These are phyloP conservation scores for Candida andamanensis DNA, from an alignment of 805 yeast species.

Conservation along the genomic window DNA sequence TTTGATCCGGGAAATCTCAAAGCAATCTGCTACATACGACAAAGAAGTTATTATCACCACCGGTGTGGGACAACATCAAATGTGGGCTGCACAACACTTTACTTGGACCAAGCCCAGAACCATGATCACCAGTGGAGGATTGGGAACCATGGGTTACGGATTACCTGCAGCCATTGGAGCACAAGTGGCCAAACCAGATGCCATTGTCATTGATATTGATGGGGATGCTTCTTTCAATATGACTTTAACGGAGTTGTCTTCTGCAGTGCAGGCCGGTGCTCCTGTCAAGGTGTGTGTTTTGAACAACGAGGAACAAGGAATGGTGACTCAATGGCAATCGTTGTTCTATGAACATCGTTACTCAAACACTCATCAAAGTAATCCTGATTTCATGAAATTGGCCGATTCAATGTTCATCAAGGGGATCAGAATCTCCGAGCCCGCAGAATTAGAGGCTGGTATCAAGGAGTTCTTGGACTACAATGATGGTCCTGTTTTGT, in stretches of 20 bases:
- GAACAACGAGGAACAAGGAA: constrained; percentile 98
- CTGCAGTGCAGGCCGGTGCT: constrained; percentile 90
- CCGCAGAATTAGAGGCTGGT: constrained; percentile 50
- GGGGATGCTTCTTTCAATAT: constrained; percentile 99
- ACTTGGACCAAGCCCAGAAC: constrained; percentile 90
- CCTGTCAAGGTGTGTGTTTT: constrained; percentile 86
- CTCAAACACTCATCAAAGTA: constrained; percentile 94
- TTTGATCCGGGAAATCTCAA: constrained; percentile 70
- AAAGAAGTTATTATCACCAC: constrained; percentile 87
- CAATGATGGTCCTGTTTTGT: constrained; percentile 75
- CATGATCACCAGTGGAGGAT: constrained; percentile 96
- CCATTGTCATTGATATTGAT: constrained; percentile 91
- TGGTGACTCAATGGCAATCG: constrained; percentile 99
- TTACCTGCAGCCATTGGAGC: constrained; percentile 98
- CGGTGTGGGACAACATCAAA: constrained; percentile 99
- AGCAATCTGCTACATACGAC: constrained; percentile 56
- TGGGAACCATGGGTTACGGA: constrained; percentile 99
- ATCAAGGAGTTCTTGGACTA: constrained; percentile 64
- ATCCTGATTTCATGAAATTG: constrained; percentile 89
- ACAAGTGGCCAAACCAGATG: constrained; percentile 92
- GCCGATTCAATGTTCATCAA: constrained; percentile 93
- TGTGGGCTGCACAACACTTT: constrained; percentile 99
- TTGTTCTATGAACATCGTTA: constrained; percentile 94
- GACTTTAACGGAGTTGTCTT: constrained; percentile 89
- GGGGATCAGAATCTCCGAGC: constrained; percentile 69